These are phyloP conservation scores for Tolypocladium guangdongense DNA, from an alignment of 2,329 filamentous ascomycete genomes.

Conservation along the genomic window DNA sequence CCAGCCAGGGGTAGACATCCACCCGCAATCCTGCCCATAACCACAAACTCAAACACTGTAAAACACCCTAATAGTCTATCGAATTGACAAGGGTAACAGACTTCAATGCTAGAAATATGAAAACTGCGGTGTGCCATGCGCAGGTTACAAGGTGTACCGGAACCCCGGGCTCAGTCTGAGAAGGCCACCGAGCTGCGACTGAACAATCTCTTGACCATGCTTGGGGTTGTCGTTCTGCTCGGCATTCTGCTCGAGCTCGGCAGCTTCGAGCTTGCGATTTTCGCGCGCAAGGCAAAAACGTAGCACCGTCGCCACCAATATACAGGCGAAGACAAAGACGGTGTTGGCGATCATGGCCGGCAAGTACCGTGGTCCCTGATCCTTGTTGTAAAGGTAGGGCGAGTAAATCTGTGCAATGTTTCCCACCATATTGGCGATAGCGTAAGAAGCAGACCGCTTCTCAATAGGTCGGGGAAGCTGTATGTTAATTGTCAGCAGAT, in stretches of 20 bases:
- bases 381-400: background rate
- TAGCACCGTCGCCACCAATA: background rate
- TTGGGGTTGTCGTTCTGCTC: background rate
- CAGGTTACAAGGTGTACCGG: background rate
- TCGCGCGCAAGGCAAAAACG: background rate
- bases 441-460: background rate
- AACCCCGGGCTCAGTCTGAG: background rate
- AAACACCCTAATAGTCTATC: too few species aligned
- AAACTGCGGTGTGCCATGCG: background rate
- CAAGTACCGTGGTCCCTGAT: background rate
- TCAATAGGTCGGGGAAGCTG: background rate
- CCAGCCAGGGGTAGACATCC: too few species aligned
- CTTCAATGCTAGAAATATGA: background rate
- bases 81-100: too few species aligned
- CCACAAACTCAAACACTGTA: too few species aligned
- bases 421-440: background rate
- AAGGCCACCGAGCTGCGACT: background rate
- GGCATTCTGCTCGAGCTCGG: background rate
- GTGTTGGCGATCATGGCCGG: background rate
- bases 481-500: background rate
- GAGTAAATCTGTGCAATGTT: background rate
- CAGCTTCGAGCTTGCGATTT: background rate
- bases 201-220: background rate
- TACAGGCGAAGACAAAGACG: background rate
- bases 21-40: too few species aligned